A percentile compares a stretch with the other conserved stretches of the same genome.
Evolutionary conservation across 1,284 basidiomycete genomes (phyloP).

Genomic region (Athelia sp.): DNA sequence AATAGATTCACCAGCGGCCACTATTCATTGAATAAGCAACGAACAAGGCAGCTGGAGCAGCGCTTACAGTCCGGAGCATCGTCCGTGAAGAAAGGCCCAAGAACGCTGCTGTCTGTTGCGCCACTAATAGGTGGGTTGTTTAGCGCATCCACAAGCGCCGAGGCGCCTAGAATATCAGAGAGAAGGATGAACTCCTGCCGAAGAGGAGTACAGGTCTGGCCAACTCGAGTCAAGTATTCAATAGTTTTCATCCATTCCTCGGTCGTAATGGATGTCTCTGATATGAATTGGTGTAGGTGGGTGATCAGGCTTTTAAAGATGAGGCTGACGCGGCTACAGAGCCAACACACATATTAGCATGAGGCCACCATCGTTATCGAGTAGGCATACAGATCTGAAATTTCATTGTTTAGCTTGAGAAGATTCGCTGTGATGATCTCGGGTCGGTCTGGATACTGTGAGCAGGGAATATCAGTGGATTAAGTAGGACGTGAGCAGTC

Average conservation of each 20-base stretch:
- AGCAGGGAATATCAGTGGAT: constrained; percentile 3
- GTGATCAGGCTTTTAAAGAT: constrained; percentile 44
- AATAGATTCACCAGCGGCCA: constrained; percentile 57
- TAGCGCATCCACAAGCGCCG: constrained; percentile 71
- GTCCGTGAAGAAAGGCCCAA: constrained; percentile 84
- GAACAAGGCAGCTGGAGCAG: not conserved
- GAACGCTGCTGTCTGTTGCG: constrained; percentile 71
- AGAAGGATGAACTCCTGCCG: constrained; percentile 85
- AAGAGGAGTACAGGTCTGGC: constrained; percentile 66
- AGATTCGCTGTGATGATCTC: constrained; percentile 56
- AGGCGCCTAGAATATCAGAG: constrained; percentile 76
- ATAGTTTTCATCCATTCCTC: constrained; percentile 85
- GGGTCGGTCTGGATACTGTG: constrained; percentile 42
- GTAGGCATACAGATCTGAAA: constrained; percentile 35
- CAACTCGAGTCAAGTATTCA: constrained; percentile 70
- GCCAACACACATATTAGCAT: not conserved
- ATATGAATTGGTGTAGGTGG: constrained; percentile 69
- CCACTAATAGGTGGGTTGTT: constrained; percentile 67
- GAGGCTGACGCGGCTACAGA: constrained; percentile 37
- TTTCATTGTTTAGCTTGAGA: constrained; percentile 39
- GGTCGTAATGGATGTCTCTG: constrained; percentile 69
- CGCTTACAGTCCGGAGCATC: constrained; percentile 69
- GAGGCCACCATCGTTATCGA: not conserved
- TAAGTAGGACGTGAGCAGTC: too few species aligned
- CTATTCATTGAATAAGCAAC: constrained; percentile 26